These are phyloP conservation scores for Ogataea nonfermentans DNA, from an alignment of 805 yeast species.

Conservation along the genomic window DNA sequence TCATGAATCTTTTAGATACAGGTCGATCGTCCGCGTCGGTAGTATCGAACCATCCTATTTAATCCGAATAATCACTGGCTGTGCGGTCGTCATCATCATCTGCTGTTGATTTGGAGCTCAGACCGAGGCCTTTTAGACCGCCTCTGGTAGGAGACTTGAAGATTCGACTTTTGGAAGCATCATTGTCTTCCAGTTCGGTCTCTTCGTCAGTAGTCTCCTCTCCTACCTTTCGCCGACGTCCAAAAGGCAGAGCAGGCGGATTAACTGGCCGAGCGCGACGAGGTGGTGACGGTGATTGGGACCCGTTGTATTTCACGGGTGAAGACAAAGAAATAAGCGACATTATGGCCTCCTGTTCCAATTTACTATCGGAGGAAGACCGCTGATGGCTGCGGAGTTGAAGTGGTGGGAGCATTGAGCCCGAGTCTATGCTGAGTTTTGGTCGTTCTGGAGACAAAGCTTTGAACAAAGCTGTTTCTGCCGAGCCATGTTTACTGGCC, in stretches of 20 bases:
- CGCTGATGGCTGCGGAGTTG: constrained; percentile 12
- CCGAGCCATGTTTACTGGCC: constrained; percentile 28
- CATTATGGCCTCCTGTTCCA: constrained; percentile 55
- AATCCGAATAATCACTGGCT: constrained; percentile 27
- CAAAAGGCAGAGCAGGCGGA: constrained; percentile 12
- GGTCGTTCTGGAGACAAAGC: constrained; percentile 27
- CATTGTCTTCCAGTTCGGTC: constrained; percentile 20
- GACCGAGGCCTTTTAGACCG: constrained; percentile 19
- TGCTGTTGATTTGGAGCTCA: constrained; percentile 9
- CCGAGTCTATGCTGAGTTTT: constrained; percentile 15
- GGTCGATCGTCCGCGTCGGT: constrained; percentile 8
- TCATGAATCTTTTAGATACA: neutral
- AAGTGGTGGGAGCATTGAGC: constrained; percentile 8
- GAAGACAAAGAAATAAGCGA: constrained; percentile 56
- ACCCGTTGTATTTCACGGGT: constrained; percentile 40
- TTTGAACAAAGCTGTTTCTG: constrained; percentile 25
- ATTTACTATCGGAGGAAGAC: constrained; percentile 27
- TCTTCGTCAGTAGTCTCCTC: constrained; percentile 19
- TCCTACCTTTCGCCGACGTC: neutral
- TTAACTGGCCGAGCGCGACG: constrained; percentile 9
- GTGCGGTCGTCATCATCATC: constrained; percentile 29
- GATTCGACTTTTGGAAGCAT: neutral
- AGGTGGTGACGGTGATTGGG: constrained; percentile 23
- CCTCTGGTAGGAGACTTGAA: constrained; percentile 2
- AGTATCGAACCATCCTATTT: neutral